Evolutionary conservation across 805 yeast species (phyloP).

Genomic region (Wickerhamomyces bisporus): DNA sequence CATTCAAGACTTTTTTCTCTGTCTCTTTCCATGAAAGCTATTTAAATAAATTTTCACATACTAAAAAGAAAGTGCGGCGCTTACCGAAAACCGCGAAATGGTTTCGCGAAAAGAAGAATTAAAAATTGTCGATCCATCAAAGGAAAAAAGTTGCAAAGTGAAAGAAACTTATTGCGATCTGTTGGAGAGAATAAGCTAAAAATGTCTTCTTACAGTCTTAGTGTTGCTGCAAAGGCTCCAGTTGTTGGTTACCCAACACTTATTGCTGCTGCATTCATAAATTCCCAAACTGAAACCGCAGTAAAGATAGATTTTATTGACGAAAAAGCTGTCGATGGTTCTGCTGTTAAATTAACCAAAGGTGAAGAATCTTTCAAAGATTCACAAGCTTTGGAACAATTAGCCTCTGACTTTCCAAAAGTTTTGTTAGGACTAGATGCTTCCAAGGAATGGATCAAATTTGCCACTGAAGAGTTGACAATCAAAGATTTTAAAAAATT

Average conservation of each 20-base stretch:
- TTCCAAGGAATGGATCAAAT: constrained; percentile 59
- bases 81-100: no score
- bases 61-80: no score
- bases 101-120: no score
- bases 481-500: constrained; percentile 87
- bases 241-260: constrained; percentile 73
- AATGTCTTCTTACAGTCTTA: constrained; percentile 38
- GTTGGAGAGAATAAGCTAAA: no score
- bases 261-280: constrained; percentile 73
- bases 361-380: constrained; percentile 39
- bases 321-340: constrained; percentile 56
- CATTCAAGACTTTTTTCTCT: no score
- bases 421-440: constrained; percentile 29
- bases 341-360: constrained; percentile 38
- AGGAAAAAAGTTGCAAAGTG: constrained; percentile 8
- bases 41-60: no score
- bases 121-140: background rate
- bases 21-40: background rate
- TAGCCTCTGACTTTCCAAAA: constrained; percentile 50
- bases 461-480: constrained; percentile 62
- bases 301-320: constrained; percentile 65
- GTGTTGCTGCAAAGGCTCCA: constrained; percentile 83
- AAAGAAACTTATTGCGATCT: no score
- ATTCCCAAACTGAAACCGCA: constrained; percentile 43
- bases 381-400: constrained; percentile 40